A percentile compares a stretch with the other conserved stretches of the same genome.
Evolutionary conservation across 2,329 filamentous ascomycete species (phyloP).

Genomic region (Rutstroemia sp.): DNA sequence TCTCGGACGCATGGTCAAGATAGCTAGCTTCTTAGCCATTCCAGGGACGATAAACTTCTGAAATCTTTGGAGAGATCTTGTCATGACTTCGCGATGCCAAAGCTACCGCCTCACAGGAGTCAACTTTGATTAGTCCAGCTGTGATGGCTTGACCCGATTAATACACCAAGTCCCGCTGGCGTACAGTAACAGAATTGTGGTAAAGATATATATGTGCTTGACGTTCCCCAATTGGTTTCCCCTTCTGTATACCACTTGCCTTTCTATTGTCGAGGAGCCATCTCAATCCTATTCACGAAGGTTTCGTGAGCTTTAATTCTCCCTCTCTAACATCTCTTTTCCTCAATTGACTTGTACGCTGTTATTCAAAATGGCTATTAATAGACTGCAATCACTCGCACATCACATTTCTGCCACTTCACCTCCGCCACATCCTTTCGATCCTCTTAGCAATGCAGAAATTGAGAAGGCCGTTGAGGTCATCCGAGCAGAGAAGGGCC

Average conservation of each 20-base stretch:
- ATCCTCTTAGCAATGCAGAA: conserved; percentile 66
- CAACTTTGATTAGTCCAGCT: background rate
- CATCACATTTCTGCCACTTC: conserved; percentile 50
- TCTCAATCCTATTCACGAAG: background rate
- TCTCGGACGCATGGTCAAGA: background rate
- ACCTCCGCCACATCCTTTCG: conserved; percentile 62
- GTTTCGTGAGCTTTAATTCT: background rate
- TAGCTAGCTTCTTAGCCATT: background rate
- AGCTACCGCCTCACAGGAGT: conserved; percentile 3
- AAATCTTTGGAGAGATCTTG: background rate
- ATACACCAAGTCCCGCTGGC: conserved; percentile 24
- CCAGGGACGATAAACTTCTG: background rate
- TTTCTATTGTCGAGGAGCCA: background rate
- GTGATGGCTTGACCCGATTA: conserved; percentile 21
- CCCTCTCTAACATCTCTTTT: background rate
- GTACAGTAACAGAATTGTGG: conserved; percentile 1
- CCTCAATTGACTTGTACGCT: background rate
- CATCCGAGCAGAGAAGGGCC: conserved; percentile 61
- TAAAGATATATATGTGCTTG: conserved; percentile 16
- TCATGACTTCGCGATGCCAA: background rate
- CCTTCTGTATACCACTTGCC: conserved; percentile 2
- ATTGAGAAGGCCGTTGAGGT: conserved; percentile 65
- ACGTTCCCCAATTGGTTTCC: conserved; percentile 4
- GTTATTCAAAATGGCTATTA: conserved; percentile 22
- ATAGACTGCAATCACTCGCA: conserved; percentile 56